Percentiles rank a stretch among this genome's conserved stretches.
phyloP scores from a whole-genome alignment of 1,139 yeast species.

The Saccharomycopsis phalli region DNA sequence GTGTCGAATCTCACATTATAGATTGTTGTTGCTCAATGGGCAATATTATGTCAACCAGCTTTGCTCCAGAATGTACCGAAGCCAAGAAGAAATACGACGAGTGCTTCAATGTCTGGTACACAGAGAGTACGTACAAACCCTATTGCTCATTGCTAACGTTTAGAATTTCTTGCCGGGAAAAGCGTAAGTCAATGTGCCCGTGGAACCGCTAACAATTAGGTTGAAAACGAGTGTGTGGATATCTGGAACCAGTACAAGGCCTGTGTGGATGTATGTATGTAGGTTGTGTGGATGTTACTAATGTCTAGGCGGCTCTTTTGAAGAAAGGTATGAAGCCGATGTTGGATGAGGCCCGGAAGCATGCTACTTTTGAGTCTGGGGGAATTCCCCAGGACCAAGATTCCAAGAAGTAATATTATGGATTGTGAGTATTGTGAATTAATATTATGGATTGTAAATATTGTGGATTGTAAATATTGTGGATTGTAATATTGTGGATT shows the following conservation, averaged over 20 bases:
- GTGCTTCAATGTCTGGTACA: slow-evolving; percentile 92
- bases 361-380: slow-evolving; percentile 76
- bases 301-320: slow-evolving; percentile 54
- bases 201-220: too few relatives aligned
- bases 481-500: too few relatives aligned
- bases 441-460: too few relatives aligned
- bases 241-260: slow-evolving; percentile 81
- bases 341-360: slow-evolving; percentile 84
- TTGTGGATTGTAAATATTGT: too few relatives aligned
- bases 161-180: slow-evolving; percentile 16
- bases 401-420: not conserved
- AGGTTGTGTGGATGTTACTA: too few relatives aligned
- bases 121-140: slow-evolving; percentile 47
- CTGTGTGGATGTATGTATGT: slow-evolving; percentile 79
- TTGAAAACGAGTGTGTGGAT: slow-evolving; percentile 82
- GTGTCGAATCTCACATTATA: too few relatives aligned
- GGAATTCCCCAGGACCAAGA: slow-evolving; percentile 29
- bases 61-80: slow-evolving; percentile 94
- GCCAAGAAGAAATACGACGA: slow-evolving; percentile 79
- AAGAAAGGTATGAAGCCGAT: slow-evolving; percentile 71
- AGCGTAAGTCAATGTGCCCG: slow-evolving; percentile 14
- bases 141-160: not conserved
- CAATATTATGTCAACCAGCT: slow-evolving; percentile 79
- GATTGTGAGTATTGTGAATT: too few relatives aligned
- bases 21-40: slow-evolving; percentile 64